Conservation (phyloP, 2,329 filamentous ascomycete species). For the Intubia oerlemansii region DNA sequence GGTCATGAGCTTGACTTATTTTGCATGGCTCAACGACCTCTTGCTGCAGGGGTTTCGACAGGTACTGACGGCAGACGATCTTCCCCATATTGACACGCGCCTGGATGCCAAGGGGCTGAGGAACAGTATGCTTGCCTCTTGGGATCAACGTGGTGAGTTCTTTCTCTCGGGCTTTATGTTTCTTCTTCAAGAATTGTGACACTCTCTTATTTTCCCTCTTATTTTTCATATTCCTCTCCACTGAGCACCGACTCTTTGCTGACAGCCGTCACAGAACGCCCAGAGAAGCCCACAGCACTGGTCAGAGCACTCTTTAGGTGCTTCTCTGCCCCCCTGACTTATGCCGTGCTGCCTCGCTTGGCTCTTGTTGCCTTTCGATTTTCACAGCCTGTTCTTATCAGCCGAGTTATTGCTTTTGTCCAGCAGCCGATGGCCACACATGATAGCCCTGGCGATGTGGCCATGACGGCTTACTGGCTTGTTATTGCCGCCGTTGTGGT, state of each 20-base stretch:
- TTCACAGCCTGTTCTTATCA: slow-evolving; percentile 19
- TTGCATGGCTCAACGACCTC: slow-evolving; percentile 14
- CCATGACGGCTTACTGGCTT: slow-evolving; percentile 11
- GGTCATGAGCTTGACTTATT: slow-evolving; percentile 11
- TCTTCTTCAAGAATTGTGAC: no score
- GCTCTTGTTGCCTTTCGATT: slow-evolving; percentile 18
- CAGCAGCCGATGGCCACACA: neutral
- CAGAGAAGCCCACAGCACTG: slow-evolving; percentile 11
- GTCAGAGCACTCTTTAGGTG: slow-evolving; percentile 12
- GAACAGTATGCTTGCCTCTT: slow-evolving; percentile 9
- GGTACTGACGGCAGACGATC: slow-evolving; percentile 8
- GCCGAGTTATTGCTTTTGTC: slow-evolving; percentile 14
- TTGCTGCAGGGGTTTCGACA: slow-evolving; percentile 12
- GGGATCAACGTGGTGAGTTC: slow-evolving; percentile 11
- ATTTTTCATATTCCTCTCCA: no score
- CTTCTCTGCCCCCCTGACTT: slow-evolving; percentile 12
- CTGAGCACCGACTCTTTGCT: no score
- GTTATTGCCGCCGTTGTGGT: slow-evolving; percentile 11
- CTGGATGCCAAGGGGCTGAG: slow-evolving; percentile 10
- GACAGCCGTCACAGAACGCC: no score
- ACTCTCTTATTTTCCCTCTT: no score
- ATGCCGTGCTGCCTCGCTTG: slow-evolving; percentile 15
- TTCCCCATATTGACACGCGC: slow-evolving; percentile 10
- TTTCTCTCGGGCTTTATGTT: no score
- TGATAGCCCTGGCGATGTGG: neutral